phyloP scores from a whole-genome alignment of 2,329 filamentous ascomycete genomes.

The Cercospora zeina region DNA sequence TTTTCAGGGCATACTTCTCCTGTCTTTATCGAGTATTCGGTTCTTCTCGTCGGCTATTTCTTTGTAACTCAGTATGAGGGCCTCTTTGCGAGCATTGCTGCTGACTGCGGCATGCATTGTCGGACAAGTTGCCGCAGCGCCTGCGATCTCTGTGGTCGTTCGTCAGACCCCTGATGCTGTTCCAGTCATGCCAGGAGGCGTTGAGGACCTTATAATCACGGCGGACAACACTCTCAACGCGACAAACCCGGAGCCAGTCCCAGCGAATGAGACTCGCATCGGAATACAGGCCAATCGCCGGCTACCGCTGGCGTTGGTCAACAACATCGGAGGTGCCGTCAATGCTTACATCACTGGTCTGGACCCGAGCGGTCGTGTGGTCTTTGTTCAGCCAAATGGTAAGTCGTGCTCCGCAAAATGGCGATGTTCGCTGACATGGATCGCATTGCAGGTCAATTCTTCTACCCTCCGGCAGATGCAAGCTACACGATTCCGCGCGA shows the following conservation, averaged over 20 bases:
- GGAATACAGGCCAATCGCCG: slow-evolving; percentile 13
- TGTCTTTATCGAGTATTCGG: slow-evolving; percentile 3
- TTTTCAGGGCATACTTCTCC: slow-evolving; percentile 14
- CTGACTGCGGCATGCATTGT: slow-evolving; percentile 12
- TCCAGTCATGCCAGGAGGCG: slow-evolving; percentile 23
- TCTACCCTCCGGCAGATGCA: slow-evolving; percentile 47
- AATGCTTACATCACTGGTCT: slow-evolving; percentile 53
- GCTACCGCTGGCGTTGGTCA: slow-evolving; percentile 43
- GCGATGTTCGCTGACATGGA: background rate
- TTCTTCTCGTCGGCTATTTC: background rate
- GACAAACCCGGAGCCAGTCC: slow-evolving; percentile 19
- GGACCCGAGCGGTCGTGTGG: slow-evolving; percentile 45
- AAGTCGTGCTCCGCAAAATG: background rate
- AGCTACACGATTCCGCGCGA: slow-evolving; percentile 38
- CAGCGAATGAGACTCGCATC: slow-evolving; percentile 17
- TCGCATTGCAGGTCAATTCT: slow-evolving; percentile 36
- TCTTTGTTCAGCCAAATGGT: slow-evolving; percentile 48
- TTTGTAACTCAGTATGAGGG: slow-evolving; percentile 9
- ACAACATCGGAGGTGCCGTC: slow-evolving; percentile 47
- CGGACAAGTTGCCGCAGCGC: slow-evolving; percentile 13
- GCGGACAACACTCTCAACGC: slow-evolving; percentile 25
- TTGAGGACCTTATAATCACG: slow-evolving; percentile 23
- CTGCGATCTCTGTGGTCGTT: slow-evolving; percentile 8
- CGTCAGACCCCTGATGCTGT: slow-evolving; percentile 13
- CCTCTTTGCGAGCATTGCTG: slow-evolving; percentile 8